Evolutionary conservation across 148 eudicot species (phyloP).

Genomic region (Rhododendron vialii): DNA sequence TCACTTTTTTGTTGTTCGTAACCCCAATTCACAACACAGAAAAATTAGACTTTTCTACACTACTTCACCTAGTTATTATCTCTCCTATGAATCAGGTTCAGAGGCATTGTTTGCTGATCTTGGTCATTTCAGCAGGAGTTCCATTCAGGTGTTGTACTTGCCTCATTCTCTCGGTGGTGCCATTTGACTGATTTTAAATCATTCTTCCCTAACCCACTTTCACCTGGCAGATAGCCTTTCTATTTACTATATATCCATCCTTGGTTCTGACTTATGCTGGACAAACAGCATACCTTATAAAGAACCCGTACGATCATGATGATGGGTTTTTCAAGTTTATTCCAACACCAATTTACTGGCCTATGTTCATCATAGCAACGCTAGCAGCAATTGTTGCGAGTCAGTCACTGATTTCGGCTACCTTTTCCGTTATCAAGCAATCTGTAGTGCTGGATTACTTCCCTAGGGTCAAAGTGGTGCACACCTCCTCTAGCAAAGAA

Average conservation of each 20-base stretch:
- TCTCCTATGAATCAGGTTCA: constrained; percentile 40
- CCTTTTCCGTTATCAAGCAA: constrained; percentile 57
- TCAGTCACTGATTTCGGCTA: constrained; percentile 60
- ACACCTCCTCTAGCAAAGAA: constrained; percentile 64
- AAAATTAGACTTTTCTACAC: background rate
- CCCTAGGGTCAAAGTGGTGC: constrained; percentile 69
- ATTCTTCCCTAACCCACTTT: background rate
- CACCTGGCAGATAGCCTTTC: constrained; percentile 50
- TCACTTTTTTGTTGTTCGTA: background rate
- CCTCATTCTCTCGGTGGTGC: background rate
- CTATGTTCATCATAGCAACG: constrained; percentile 54
- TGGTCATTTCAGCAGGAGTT: constrained; percentile 54
- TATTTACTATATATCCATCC: constrained; percentile 59
- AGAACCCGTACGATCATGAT: constrained; percentile 40
- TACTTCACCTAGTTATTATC: background rate
- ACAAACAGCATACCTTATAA: constrained; percentile 70
- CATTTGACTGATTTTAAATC: background rate
- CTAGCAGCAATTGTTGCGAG: constrained; percentile 62
- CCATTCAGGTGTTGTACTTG: constrained; percentile 47
- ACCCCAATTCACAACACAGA: background rate
- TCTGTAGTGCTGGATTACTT: constrained; percentile 54
- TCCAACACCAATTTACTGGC: constrained; percentile 71
- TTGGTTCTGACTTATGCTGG: constrained; percentile 67
- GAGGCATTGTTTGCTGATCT: constrained; percentile 76
- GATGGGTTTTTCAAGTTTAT: constrained; percentile 66